Base-by-base conservation (phyloP, 108 stramenopile genomes). In the Schizochytrium sp. region DNA sequence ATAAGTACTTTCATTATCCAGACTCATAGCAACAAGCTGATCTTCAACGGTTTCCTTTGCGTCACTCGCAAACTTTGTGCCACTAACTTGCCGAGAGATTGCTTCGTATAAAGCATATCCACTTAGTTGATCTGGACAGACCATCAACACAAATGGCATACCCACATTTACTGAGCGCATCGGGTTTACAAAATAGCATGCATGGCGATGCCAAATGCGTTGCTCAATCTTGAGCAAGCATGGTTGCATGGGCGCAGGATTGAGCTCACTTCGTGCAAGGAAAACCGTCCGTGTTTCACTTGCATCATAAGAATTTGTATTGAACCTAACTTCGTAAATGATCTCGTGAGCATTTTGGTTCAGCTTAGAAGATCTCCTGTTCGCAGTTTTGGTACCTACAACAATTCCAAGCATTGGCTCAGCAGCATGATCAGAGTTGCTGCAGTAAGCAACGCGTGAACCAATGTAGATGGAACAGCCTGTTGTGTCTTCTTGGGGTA, bases 331-430 rank as follows among this genome's bases (percentile, higher is more conserved):
- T 44, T 69, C 19, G 64, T 69, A 69, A 28, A 28, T 28, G 28
- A 28, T 28, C 28, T 28, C 28, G 28, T 28, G 28, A 28, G 28
- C 28, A 28, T 28, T 28, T 28, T 28, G 28, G 28, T 28, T 28
- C 28, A 28, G 28, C 28, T 28, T 28, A 28, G 28, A 28, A 28
- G 56, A 87, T 42, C 13, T 40, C 56, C 64, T 72, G 53, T 87
- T 94, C 1, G 50, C 93, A 17, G 87, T 89, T 12, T 88, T 50
- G n/a, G 96, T 49, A 58, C 95, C 91, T 60, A 96, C 61, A 3
- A 91, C 57, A 10, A 94, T 60, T 8, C 95, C 96, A 90, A 95
- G 92, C 61, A 93, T 93, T 61, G 64, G 28, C 28, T 28, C 28
- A 28, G 28, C 28, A 28, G 28, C 28, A 28, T 28, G 28, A 28